These are phyloP conservation scores for Fraxinus velutina DNA, from an alignment of 305 asterid species.

Conservation along the genomic window DNA sequence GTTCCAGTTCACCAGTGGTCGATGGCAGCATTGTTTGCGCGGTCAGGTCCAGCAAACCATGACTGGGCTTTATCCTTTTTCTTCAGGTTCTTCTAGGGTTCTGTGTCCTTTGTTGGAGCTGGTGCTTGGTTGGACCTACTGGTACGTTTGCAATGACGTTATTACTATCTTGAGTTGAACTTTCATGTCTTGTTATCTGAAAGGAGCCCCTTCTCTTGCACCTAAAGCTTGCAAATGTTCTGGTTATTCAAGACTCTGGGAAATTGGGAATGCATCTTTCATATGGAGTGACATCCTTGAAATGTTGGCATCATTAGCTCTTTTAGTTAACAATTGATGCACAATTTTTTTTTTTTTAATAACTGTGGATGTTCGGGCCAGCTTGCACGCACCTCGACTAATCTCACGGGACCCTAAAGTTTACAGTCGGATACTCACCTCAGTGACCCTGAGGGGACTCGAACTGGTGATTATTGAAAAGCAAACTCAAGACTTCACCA, in stretches of 20 bases:
- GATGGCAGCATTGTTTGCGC: too few species aligned
- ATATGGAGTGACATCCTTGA: slow-evolving; percentile 12
- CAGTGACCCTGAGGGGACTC: too few species aligned
- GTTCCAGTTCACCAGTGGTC: background rate
- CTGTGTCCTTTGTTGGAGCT: slow-evolving; percentile 88
- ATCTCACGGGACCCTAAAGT: too few species aligned
- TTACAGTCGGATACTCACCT: too few species aligned
- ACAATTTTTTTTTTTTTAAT: too few species aligned
- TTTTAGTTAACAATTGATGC: background rate
- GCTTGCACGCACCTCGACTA: too few species aligned
- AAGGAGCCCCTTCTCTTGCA: background rate
- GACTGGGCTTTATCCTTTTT: slow-evolving; percentile 13
- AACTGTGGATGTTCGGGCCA: too few species aligned
- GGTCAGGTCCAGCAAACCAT: background rate
- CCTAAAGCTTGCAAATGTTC: background rate
- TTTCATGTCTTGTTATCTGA: background rate
- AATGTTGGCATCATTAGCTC: background rate
- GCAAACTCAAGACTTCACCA: too few species aligned
- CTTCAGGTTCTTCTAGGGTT: slow-evolving; percentile 89
- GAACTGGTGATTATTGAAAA: too few species aligned
- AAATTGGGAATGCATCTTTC: background rate
- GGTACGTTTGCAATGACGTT: slow-evolving; percentile 42
- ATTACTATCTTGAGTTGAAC: slow-evolving; percentile 11
- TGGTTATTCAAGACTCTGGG: background rate
- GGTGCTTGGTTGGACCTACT: slow-evolving; percentile 97